phyloP scores from a whole-genome alignment of 805 yeast species.

The Ogataea populi-albae region DNA sequence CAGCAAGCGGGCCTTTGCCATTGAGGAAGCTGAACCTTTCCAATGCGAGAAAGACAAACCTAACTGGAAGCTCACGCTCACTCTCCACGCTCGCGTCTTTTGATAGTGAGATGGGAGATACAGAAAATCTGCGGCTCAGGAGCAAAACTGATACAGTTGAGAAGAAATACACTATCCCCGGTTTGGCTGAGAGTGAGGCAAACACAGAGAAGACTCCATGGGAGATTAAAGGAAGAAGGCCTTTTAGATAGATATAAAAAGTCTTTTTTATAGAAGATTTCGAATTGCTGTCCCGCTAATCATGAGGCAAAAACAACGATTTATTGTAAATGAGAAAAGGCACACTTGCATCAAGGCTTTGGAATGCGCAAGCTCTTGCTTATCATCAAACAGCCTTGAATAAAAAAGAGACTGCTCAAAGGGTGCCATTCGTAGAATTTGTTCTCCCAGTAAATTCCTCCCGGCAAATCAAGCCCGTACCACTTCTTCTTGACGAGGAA shows the following conservation, averaged over 20 bases:
- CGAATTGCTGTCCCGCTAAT: neutral
- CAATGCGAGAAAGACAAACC: conserved; percentile 13
- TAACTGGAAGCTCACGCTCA: conserved; percentile 1
- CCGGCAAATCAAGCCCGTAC: conserved; percentile 52
- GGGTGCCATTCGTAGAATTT: conserved; percentile 74
- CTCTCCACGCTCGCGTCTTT: too few relatives aligned
- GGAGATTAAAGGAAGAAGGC: conserved; percentile 26
- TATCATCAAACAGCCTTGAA: conserved; percentile 89
- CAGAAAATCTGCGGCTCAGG: neutral
- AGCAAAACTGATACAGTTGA: neutral
- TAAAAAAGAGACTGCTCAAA: conserved; percentile 54
- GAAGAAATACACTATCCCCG: neutral
- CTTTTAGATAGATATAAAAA: conserved; percentile 19
- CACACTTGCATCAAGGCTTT: conserved; percentile 50
- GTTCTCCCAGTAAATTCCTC: conserved; percentile 57
- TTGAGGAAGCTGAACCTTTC: conserved; percentile 16
- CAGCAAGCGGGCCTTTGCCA: too few relatives aligned
- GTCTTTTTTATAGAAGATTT: neutral
- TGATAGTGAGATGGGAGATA: neutral
- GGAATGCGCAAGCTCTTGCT: conserved; percentile 90
- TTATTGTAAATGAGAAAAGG: neutral
- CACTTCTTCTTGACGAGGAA: conserved; percentile 51
- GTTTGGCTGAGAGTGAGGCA: conserved; percentile 5
- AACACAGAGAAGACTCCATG: conserved; percentile 11
- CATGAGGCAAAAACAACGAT: neutral